phyloP scores from a whole-genome alignment of 352 stramenopile species.

The Globisporangium splendens region DNA sequence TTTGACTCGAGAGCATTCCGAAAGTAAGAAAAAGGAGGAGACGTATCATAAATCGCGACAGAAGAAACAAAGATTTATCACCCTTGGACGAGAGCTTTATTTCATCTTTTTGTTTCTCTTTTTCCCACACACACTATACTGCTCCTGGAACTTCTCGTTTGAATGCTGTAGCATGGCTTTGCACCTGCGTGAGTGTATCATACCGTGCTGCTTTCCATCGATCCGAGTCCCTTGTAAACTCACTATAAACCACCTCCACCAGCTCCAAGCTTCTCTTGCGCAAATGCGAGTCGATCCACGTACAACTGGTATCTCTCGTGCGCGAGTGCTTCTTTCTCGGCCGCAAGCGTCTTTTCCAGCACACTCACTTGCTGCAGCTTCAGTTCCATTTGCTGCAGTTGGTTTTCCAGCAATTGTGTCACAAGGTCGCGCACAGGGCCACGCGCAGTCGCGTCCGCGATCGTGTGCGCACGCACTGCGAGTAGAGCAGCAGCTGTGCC shows the following conservation, averaged over 20 bases:
- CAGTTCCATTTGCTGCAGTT: constrained; percentile 73
- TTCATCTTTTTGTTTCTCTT: no score
- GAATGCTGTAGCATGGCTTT: no score
- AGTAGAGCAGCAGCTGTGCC: constrained; percentile 62
- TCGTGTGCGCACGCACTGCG: constrained; percentile 41
- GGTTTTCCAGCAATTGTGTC: constrained; percentile 56
- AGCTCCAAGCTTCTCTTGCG: constrained; percentile 42
- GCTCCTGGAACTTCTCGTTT: not conserved
- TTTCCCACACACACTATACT: not conserved
- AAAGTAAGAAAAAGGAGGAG: no score
- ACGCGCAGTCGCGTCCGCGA: constrained; percentile 38
- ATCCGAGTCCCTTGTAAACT: no score
- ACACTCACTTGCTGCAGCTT: constrained; percentile 73
- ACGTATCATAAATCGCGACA: no score
- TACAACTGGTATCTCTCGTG: constrained; percentile 72
- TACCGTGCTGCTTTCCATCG: no score
- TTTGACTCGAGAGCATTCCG: no score
- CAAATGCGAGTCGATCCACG: constrained; percentile 61
- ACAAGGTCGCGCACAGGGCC: constrained; percentile 50
- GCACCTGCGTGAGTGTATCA: no score
- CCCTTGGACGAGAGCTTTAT: no score
- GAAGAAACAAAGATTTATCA: no score
- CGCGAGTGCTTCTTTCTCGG: constrained; percentile 56
- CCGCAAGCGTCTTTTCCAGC: constrained; percentile 44
- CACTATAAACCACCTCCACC: constrained; percentile 3